Evolutionary conservation across 441 rosid genomes (phyloP), one percentile per base, ranked within the genome.

Genomic region (Viola pubescens): DNA sequence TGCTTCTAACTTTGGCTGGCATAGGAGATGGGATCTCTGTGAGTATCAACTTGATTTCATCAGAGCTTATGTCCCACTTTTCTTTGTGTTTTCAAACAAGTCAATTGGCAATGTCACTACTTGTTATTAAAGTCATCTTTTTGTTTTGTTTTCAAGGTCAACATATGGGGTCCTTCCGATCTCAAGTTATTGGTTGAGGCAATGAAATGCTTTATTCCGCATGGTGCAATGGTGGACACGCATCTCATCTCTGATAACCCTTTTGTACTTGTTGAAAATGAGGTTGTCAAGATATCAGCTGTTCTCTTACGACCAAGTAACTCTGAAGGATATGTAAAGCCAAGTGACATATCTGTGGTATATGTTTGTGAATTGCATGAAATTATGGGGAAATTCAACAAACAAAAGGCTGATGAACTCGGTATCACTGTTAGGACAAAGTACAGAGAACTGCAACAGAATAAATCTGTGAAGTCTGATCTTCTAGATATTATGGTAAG

Each of bases 161-260:
- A 92, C 62, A 62, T 92, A 46, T 92, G 97, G 89, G 98, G 98
- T 40, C 96, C 97, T 59, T 92, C 95, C 10, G 94, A 92, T 86
- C 90, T 92, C 46, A 76, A 87, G 62, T 80, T 73, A 61, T 75
- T 92, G 69, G 89, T 89, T 54, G 83, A 88, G 77, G 98, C 97
- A 45, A 87, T 92, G 97, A 87, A 77, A 71, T 86, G 82, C 49
- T 92, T 92, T 72, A 83, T 87, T 71, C 97, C 97, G 60, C 92
- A 86, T 66, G 94, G 96, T 57, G 87, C 98, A 58, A 92, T 89
- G 98, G 92, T 89, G 76, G 89, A 92, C 66, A 79, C 98, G 73
- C 72, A 48, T 72, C 54, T 64, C 78, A 65, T 64, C 62, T 63
- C 53, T 52, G 61, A 43, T 82, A 81, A 8, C 83, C 86, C 60